Evolutionary conservation across 139 green algal species (phyloP).

Genomic region (Chlorella sorokiniana): DNA sequence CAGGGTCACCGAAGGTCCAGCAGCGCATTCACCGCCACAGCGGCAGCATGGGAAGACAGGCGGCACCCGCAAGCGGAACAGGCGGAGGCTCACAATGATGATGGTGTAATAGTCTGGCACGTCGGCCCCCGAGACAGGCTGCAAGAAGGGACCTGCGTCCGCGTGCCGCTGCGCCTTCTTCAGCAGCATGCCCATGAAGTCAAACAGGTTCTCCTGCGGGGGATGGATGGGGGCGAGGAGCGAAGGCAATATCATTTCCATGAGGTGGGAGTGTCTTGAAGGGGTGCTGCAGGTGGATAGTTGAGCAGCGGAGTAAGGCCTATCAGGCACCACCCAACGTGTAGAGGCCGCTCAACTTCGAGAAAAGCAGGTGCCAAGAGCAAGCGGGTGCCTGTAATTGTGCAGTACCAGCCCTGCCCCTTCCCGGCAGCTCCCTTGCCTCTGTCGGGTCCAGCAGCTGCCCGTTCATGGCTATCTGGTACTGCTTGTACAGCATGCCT

Average conservation of each 20-base stretch:
- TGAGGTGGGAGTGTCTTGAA: background rate
- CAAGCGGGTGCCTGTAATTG: too few relatives aligned
- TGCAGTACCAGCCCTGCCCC: too few relatives aligned
- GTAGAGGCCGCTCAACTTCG: too few relatives aligned
- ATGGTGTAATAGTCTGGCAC: constrained; percentile 93
- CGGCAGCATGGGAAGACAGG: too few relatives aligned
- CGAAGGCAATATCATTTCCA: background rate
- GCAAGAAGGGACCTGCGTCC: constrained; percentile 89
- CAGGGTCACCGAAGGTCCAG: too few relatives aligned
- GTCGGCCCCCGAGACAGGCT: constrained; percentile 77
- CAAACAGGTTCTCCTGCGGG: constrained; percentile 57
- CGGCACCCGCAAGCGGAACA: background rate
- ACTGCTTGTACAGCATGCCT: constrained; percentile 21
- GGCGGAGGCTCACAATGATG: constrained; percentile 56
- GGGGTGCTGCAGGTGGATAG: too few relatives aligned
- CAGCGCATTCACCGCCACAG: too few relatives aligned
- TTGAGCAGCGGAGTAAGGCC: too few relatives aligned
- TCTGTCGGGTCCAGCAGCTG: constrained; percentile 21
- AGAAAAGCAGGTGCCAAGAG: too few relatives aligned
- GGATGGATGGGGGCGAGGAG: background rate
- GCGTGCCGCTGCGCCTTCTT: constrained; percentile 49
- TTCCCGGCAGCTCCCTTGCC: background rate
- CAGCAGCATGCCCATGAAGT: constrained; percentile 57
- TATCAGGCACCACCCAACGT: too few relatives aligned
- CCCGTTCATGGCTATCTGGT: constrained; percentile 20